Percentiles rank a stretch among this genome's conserved stretches.
phyloP scores from a whole-genome alignment of 345 rosid species.

The Pistacia integerrima region DNA sequence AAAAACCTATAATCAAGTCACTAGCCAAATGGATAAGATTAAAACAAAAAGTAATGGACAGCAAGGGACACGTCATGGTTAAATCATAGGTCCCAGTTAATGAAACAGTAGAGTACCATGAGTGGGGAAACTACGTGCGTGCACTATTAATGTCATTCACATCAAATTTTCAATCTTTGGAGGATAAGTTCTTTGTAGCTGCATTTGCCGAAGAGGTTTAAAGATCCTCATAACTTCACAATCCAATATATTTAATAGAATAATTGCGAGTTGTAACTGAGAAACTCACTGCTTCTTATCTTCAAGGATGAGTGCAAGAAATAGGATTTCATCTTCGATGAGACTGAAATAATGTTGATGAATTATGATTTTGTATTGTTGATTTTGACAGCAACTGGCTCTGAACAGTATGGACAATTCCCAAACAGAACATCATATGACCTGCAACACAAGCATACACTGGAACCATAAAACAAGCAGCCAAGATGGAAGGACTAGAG shows the following conservation, averaged over 20 bases:
- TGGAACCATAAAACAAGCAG: slow-evolving; percentile 13
- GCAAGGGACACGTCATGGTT: slow-evolving; percentile 13
- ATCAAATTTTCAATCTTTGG: background rate
- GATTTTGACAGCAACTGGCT: slow-evolving; percentile 72
- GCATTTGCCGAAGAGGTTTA: background rate
- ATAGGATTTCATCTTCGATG: background rate
- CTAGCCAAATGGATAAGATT: slow-evolving; percentile 7
- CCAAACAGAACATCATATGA: slow-evolving; percentile 79
- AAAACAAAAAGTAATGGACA: background rate
- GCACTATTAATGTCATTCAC: background rate
- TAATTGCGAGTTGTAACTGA: background rate
- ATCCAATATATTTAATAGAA: background rate
- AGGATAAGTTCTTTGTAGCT: background rate
- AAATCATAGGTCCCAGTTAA: background rate
- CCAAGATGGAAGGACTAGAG: background rate
- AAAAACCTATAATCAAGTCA: background rate
- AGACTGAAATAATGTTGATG: background rate
- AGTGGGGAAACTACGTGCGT: background rate
- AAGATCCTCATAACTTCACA: background rate
- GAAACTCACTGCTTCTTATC: background rate
- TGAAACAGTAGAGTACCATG: background rate
- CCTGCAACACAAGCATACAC: slow-evolving; percentile 39
- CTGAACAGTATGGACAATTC: slow-evolving; percentile 78
- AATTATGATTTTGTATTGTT: slow-evolving; percentile 33
- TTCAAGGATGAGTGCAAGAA: background rate